Evolutionary conservation across 768 basidiomycete genomes (phyloP).

Genomic region (Tulasnella sp.): DNA sequence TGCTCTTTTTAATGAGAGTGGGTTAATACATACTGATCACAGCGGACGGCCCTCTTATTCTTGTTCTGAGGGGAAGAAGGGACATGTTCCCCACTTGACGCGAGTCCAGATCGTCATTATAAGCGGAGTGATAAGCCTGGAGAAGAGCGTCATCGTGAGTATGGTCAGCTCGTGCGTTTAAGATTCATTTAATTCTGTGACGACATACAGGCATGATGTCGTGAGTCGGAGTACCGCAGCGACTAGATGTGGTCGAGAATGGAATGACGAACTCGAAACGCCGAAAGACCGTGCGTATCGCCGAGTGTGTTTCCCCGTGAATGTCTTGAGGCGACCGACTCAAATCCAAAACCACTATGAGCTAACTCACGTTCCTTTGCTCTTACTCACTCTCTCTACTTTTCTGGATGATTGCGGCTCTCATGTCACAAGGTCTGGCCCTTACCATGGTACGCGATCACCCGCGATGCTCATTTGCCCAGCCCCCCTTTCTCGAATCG

Average conservation of each 20-base stretch:
- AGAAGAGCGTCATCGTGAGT: background rate
- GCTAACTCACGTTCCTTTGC: too few species aligned
- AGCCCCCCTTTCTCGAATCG: too few species aligned
- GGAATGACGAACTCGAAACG: background rate
- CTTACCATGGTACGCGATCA: too few species aligned
- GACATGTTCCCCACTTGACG: slow-evolving; percentile 83
- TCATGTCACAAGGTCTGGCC: too few species aligned
- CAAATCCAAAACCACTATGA: background rate
- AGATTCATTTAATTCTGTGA: background rate
- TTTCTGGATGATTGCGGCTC: too few species aligned
- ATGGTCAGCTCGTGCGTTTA: background rate
- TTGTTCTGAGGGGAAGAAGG: slow-evolving; percentile 83
- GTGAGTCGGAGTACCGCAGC: background rate
- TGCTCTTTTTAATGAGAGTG: background rate
- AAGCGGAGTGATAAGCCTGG: slow-evolving; percentile 92
- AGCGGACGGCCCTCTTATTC: slow-evolving; percentile 86
- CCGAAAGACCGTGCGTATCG: background rate
- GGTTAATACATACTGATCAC: slow-evolving; percentile 32
- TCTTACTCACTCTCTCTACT: too few species aligned
- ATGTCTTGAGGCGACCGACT: background rate
- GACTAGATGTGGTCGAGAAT: background rate
- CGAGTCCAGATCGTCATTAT: slow-evolving; percentile 75
- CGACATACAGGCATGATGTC: background rate
- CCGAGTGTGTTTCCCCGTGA: background rate
- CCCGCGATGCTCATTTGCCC: too few species aligned